These are phyloP conservation scores for Phlebopus sp. DNA, from an alignment of 1,284 basidiomycete species.

Conservation along the genomic window DNA sequence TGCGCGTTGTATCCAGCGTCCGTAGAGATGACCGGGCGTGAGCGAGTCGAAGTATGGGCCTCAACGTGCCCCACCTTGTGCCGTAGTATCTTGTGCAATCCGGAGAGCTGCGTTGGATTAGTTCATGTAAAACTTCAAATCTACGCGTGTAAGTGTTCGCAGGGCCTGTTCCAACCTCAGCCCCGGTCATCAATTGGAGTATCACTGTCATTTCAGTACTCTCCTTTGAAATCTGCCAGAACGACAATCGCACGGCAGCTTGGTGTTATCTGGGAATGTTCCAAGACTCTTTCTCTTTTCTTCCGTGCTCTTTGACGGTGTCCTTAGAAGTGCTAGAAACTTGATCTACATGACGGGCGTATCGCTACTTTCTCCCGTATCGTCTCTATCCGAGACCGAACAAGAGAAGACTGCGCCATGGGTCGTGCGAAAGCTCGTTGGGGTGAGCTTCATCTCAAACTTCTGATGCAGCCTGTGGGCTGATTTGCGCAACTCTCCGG, in stretches of 20 bases:
- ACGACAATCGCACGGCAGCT: too few species aligned
- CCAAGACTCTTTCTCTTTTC: too few species aligned
- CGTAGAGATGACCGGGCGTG: constrained; percentile 5
- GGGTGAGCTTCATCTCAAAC: constrained; percentile 39
- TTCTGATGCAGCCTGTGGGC: too few species aligned
- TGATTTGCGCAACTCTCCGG: neutral
- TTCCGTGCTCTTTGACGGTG: too few species aligned
- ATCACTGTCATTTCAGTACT: too few species aligned
- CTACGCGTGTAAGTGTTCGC: neutral
- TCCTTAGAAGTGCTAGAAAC: neutral
- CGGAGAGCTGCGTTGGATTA: neutral
- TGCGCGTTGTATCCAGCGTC: constrained; percentile 1
- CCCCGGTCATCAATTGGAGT: too few species aligned
- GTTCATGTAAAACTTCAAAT: neutral
- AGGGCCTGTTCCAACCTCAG: too few species aligned
- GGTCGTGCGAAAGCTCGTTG: constrained; percentile 62
- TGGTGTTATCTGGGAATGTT: too few species aligned
- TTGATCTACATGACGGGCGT: constrained; percentile 25
- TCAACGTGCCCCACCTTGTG: constrained; percentile 35
- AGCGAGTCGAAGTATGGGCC: constrained; percentile 27
- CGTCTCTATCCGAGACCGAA: constrained; percentile 44
- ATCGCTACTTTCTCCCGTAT: constrained; percentile 51
- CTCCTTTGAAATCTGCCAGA: too few species aligned
- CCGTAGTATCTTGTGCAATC: constrained; percentile 7
- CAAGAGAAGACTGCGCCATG: constrained; percentile 58